Base-by-base conservation (phyloP, 805 yeast species). In the Komagataella phaffii region DNA sequence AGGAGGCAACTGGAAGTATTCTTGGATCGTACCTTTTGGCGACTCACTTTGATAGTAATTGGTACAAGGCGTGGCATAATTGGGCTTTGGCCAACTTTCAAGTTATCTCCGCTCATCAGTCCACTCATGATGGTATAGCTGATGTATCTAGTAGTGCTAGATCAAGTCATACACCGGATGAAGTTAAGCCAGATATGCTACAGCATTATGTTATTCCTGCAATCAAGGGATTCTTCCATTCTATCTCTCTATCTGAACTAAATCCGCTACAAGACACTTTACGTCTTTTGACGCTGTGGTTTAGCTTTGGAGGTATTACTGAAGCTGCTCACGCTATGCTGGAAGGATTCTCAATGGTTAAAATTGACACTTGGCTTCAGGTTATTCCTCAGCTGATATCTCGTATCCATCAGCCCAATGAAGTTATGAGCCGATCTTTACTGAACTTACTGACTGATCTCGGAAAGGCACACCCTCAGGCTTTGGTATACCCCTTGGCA, bases 31-130 rank as follows among this genome's bases (percentile, higher is more conserved):
- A 88, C 63, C 70, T 93, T 52, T 72, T 93, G 56, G 98, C 99
- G 0, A 91, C 99, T 0, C 96, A 90, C 63, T 91, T 93, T 65
- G 97, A 93, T 63, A 74, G 79, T 43, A 77, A 79, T 21, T 93
- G 99, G 96, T 93, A 93, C 61, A 93, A 95, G 62, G 99, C 98
- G 17, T 95, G 99, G 99, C 99, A 93, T 64, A 91, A 89, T 62
- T 93, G 99, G 99, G 99, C 99, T 0, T 72, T 95, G 61, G 97
- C 98, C 0, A 93, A 95, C 65, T 93, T 90, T 63, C 97, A 93
- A 63, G 98, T 91, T 1, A 85, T 91, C 18, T 85, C 96, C 0
- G 72, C 84, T 24, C 66, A 66, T 47, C 57, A 49, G 2, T 46
- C 52, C 12, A 49, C 50, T 3, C 47, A 47, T 43, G 54, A 43